Percentiles rank a stretch among this genome's conserved stretches.
These are phyloP conservation scores for Sporobolomyces roseus DNA, from an alignment of 768 basidiomycete species.

Conservation along the genomic window DNA sequence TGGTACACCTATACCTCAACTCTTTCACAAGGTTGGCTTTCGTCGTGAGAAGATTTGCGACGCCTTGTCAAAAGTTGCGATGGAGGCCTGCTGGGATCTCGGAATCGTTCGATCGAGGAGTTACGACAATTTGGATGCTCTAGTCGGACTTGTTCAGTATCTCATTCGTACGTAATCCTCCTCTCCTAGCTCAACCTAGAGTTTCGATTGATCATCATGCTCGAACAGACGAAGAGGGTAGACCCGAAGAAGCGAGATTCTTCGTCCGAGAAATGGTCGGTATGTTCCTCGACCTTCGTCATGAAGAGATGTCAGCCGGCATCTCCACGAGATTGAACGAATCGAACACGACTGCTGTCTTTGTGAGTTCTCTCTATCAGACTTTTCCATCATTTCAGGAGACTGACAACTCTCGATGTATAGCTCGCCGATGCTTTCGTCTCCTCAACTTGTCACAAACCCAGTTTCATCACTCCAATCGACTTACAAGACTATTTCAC, in stretches of 20 bases:
- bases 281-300: constrained; percentile 22
- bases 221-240: constrained; percentile 27
- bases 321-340: background rate
- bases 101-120: constrained; percentile 2
- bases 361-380: constrained; percentile 1
- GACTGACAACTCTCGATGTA: background rate
- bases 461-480: constrained; percentile 14
- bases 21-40: constrained; percentile 1
- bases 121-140: constrained; percentile 17
- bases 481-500: constrained; percentile 27
- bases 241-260: constrained; percentile 9
- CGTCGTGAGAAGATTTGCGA: constrained; percentile 13
- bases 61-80: background rate
- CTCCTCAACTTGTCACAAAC: constrained; percentile 1
- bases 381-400: background rate
- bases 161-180: constrained; percentile 6
- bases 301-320: constrained; percentile 1
- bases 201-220: background rate
- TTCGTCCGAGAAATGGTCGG: constrained; percentile 21
- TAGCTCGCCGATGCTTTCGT: constrained; percentile 24
- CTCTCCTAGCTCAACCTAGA: background rate
- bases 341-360: constrained; percentile 4
- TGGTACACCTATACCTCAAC: background rate
- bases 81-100: constrained; percentile 14
- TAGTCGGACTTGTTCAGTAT: background rate